These are phyloP conservation scores for Aureobasidium namibiae DNA, from an alignment of 2,329 filamentous ascomycete species.

Conservation along the genomic window DNA sequence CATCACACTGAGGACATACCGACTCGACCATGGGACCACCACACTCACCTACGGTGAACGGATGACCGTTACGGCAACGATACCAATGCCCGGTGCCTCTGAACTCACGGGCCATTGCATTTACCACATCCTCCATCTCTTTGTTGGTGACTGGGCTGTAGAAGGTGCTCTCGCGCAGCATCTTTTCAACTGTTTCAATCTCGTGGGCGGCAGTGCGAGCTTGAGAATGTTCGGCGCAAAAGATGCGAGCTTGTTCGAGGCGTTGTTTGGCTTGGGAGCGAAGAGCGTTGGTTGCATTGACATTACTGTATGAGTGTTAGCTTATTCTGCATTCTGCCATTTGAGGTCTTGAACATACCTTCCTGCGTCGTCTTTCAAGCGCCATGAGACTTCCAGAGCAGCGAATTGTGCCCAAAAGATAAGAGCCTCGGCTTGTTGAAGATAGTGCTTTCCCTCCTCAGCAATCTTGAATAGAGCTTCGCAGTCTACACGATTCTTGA, in stretches of 20 bases:
- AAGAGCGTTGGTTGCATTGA: neutral
- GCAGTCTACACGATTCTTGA: conserved; percentile 32
- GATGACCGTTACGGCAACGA: conserved; percentile 48
- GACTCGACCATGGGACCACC: conserved; percentile 43
- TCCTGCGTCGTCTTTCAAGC: neutral
- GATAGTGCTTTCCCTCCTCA: conserved; percentile 23
- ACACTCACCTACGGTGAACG: conserved; percentile 31
- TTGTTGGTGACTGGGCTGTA: conserved; percentile 35
- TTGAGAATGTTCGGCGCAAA: conserved; percentile 20
- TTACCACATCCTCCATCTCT: conserved; percentile 44
- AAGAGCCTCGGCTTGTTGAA: conserved; percentile 43
- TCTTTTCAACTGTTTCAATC: conserved; percentile 37
- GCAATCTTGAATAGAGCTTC: conserved; percentile 34
- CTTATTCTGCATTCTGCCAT: neutral
- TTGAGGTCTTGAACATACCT: neutral
- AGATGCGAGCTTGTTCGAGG: conserved; percentile 20
- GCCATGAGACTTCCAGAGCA: conserved; percentile 30
- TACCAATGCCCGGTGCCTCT: conserved; percentile 53
- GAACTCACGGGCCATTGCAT: conserved; percentile 39
- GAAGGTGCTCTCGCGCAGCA: conserved; percentile 41
- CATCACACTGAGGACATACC: conserved; percentile 54
- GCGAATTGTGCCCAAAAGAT: conserved; percentile 44
- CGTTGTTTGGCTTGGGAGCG: conserved; percentile 18
- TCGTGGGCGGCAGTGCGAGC: conserved; percentile 35
- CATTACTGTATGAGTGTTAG: neutral